phyloP scores from a whole-genome alignment of 1,284 basidiomycete species.

The Polyporus tsugae region DNA sequence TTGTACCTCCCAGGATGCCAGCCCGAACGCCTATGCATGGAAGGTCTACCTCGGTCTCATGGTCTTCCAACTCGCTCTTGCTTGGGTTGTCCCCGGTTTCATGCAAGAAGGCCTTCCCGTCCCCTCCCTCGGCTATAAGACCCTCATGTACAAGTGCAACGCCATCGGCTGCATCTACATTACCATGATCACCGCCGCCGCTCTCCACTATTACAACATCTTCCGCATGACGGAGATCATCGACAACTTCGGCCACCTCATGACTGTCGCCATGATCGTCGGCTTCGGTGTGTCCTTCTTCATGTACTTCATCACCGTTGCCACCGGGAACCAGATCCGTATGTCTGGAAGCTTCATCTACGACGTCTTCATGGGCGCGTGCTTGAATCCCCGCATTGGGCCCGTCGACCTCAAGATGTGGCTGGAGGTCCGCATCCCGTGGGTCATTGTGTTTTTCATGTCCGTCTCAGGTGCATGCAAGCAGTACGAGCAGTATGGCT shows the following conservation, averaged over 20 bases:
- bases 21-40: conserved; percentile 89
- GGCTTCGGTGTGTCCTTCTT: conserved; percentile 86
- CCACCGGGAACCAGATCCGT: conserved; percentile 84
- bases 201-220: conserved; percentile 82
- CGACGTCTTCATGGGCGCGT: conserved; percentile 97
- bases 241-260: conserved; percentile 95
- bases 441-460: conserved; percentile 96
- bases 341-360: conserved; percentile 96
- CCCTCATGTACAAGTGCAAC: conserved; percentile 97
- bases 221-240: conserved; percentile 96
- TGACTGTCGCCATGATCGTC: conserved; percentile 95
- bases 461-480: conserved; percentile 93
- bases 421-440: conserved; percentile 97
- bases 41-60: conserved; percentile 92
- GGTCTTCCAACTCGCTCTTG: conserved; percentile 90
- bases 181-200: conserved; percentile 81
- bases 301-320: conserved; percentile 82
- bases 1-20: conserved; percentile 76
- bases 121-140: conserved; percentile 91
- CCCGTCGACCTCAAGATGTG: conserved; percentile 98
- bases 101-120: conserved; percentile 95
- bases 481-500: conserved; percentile 93
- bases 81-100: conserved; percentile 91
- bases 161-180: conserved; percentile 89
- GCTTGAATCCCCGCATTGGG: conserved; percentile 95